These are phyloP conservation scores for Cladophialophora psammophila DNA, from an alignment of 2,329 filamentous ascomycete genomes.

Conservation along the genomic window DNA sequence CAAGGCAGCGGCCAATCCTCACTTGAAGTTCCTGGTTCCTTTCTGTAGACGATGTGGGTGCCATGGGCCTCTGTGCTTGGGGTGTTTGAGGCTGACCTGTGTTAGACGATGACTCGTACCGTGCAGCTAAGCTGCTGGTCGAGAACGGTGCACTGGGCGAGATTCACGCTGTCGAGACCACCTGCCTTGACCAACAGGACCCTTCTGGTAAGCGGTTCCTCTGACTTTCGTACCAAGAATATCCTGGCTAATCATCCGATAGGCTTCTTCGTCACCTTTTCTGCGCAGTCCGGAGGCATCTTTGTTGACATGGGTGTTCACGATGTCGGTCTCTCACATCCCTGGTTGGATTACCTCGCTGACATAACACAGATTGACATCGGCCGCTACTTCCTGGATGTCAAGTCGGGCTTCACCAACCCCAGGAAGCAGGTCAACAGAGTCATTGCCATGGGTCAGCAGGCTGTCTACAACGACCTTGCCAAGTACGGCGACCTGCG, in stretches of 20 bases:
- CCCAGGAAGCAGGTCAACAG: constrained; percentile 45
- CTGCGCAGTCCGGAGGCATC: constrained; percentile 46
- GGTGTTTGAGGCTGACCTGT: constrained; percentile 4
- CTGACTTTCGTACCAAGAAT: background rate
- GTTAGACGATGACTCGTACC: constrained; percentile 40
- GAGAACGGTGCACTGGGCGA: constrained; percentile 39
- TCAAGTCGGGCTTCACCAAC: constrained; percentile 41
- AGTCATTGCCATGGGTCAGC: constrained; percentile 44
- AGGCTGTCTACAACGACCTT: constrained; percentile 43
- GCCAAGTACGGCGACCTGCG: constrained; percentile 37
- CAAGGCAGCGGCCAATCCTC: constrained; percentile 16
- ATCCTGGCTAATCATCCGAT: constrained; percentile 3
- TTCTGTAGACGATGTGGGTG: constrained; percentile 38
- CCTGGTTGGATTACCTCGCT: background rate
- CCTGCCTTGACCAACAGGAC: constrained; percentile 25
- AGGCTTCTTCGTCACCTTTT: constrained; percentile 47
- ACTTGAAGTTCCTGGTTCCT: constrained; percentile 24
- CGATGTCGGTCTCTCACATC: constrained; percentile 21
- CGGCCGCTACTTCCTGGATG: constrained; percentile 38
- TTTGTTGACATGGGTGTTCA: constrained; percentile 47
- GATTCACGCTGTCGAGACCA: constrained; percentile 30
- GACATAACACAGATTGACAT: constrained; percentile 38
- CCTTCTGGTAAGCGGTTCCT: constrained; percentile 14
- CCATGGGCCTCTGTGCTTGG: constrained; percentile 28
- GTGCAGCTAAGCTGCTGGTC: constrained; percentile 29